Percentiles rank a stretch among this genome's conserved stretches.
phyloP scores from a whole-genome alignment of 2,329 filamentous ascomycete genomes.

The Venturia asperata region DNA sequence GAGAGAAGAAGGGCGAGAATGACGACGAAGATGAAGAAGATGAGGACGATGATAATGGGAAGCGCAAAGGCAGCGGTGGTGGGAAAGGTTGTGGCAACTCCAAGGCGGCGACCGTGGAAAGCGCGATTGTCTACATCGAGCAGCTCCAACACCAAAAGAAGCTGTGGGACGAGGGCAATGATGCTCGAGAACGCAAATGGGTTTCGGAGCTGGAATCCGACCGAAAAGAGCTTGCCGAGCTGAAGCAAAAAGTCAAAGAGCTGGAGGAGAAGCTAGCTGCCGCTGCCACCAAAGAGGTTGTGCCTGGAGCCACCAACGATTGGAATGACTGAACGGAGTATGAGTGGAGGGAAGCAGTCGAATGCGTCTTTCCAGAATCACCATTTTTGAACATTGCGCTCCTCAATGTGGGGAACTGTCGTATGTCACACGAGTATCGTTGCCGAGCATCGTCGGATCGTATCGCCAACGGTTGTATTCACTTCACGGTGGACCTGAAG shows the following conservation, averaged over 20 bases:
- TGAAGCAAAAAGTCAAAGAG: slow-evolving; percentile 14
- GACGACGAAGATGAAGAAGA: slow-evolving; percentile 18
- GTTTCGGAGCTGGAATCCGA: slow-evolving; percentile 51
- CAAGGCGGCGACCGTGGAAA: slow-evolving; percentile 96
- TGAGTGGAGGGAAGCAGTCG: not conserved
- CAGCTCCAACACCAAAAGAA: slow-evolving; percentile 67
- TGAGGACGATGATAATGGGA: slow-evolving; percentile 14
- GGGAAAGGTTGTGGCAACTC: slow-evolving; percentile 50
- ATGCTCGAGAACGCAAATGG: slow-evolving; percentile 41
- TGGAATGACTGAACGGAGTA: not conserved
- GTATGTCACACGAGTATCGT: not conserved
- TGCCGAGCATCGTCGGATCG: not conserved
- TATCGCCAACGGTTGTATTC: not conserved
- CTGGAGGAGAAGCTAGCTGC: slow-evolving; percentile 5
- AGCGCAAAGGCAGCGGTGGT: slow-evolving; percentile 32
- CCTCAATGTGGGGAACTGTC: not conserved
- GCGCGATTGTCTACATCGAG: slow-evolving; percentile 93
- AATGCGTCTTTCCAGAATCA: not conserved
- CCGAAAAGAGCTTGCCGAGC: slow-evolving; percentile 43
- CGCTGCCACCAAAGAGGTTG: not conserved
- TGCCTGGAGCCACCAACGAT: not conserved
- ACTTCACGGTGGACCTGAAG: not conserved
- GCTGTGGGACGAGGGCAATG: slow-evolving; percentile 55
- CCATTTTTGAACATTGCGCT: not conserved
- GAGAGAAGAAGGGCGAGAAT: not conserved